Percentiles rank a stretch among this genome's conserved stretches.
Evolutionary conservation across 1,284 basidiomycete species (phyloP).

Genomic region (Sphagnurus paluster): DNA sequence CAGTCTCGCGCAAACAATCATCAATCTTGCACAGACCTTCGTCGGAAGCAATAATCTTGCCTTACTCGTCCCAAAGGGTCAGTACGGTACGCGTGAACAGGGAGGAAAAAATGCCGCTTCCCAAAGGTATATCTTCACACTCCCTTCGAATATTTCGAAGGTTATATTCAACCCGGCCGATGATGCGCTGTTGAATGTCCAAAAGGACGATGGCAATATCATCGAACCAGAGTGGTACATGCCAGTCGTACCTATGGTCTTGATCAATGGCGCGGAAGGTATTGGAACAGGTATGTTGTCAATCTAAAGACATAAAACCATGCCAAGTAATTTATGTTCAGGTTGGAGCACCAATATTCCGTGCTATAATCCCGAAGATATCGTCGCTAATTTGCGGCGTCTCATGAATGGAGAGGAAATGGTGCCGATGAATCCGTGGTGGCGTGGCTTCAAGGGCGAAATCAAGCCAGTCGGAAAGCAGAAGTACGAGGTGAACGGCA

Average conservation of each 20-base stretch:
- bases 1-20: constrained; percentile 87
- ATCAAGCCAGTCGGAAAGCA: constrained; percentile 82
- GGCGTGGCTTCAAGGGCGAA: constrained; percentile 91
- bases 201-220: constrained; percentile 84
- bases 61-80: constrained; percentile 87
- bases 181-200: constrained; percentile 81
- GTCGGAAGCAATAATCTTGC: constrained; percentile 98
- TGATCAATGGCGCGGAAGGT: constrained; percentile 96
- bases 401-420: constrained; percentile 88
- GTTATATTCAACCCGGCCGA: constrained; percentile 84
- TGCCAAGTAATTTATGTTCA: constrained; percentile 28
- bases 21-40: constrained; percentile 92
- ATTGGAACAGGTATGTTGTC: constrained; percentile 85
- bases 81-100: constrained; percentile 91
- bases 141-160: constrained; percentile 78
- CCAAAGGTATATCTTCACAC: constrained; percentile 96
- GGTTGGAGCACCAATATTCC: constrained; percentile 97
- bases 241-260: constrained; percentile 86
- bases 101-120: constrained; percentile 97
- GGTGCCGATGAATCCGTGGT: constrained; percentile 93
- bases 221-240: constrained; percentile 98
- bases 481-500: constrained; percentile 86
- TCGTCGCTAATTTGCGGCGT: constrained; percentile 86
- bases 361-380: constrained; percentile 91
- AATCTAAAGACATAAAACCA: not conserved